A percentile compares a stretch with the other conserved stretches of the same genome.
phyloP scores from a whole-genome alignment of 306 rosid genomes.

The Fragaria ananassa region DNA sequence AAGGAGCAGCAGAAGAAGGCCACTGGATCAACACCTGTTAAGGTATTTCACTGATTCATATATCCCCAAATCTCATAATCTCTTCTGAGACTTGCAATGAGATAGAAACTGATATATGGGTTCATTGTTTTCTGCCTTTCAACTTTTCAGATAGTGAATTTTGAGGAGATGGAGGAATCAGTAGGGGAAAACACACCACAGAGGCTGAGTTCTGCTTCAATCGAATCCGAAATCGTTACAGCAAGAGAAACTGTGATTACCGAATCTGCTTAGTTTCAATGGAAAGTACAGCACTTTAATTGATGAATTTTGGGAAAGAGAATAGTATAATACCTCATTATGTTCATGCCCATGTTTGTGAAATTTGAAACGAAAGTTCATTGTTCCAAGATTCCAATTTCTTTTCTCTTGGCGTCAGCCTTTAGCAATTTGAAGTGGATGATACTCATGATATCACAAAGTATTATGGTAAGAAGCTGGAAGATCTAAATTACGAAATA shows the following conservation, averaged over 20 bases:
- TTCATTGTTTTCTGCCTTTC: not conserved
- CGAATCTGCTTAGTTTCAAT: not conserved
- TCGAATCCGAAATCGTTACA: conserved; percentile 28
- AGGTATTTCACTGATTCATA: conserved; percentile 32
- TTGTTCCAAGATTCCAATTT: too few species aligned
- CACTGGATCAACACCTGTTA: conserved; percentile 24
- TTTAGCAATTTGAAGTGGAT: not conserved
- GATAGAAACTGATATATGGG: not conserved
- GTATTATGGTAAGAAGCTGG: not conserved
- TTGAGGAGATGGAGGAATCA: conserved; percentile 45
- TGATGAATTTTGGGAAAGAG: not conserved
- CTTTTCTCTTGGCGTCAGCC: not conserved
- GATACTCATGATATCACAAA: not conserved
- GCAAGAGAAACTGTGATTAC: not conserved
- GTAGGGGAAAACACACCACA: conserved; percentile 39
- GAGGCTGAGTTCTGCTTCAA: conserved; percentile 53
- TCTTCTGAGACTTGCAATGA: not conserved
- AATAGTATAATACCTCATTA: conserved; percentile 55
- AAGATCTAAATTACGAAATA: not conserved
- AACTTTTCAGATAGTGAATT: conserved; percentile 32
- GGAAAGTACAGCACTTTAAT: not conserved
- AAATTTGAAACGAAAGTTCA: too few species aligned
- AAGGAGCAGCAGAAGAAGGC: conserved; percentile 56
- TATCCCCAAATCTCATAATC: not conserved
- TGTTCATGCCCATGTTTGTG: conserved; percentile 12